Percentiles rank a stretch among this genome's conserved stretches.
These are phyloP conservation scores for Antarctomyces pellizariae DNA, from an alignment of 495 filamentous ascomycete species.

Conservation along the genomic window DNA sequence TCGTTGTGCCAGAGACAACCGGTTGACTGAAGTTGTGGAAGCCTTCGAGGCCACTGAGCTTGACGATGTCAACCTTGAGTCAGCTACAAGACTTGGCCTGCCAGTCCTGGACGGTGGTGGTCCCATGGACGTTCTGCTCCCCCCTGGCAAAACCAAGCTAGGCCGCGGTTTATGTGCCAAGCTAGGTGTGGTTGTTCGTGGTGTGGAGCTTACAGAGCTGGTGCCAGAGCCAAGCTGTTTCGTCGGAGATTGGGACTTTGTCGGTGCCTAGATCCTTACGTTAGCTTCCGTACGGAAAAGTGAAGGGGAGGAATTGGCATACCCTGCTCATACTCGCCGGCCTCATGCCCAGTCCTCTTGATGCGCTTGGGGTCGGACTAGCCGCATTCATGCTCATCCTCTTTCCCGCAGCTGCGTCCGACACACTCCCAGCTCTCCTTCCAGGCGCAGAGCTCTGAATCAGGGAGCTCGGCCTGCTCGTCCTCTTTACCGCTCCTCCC, in stretches of 20 bases:
- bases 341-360: slow-evolving; percentile 22
- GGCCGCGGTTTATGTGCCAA: slow-evolving; percentile 27
- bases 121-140: slow-evolving; percentile 40
- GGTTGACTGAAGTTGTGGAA: slow-evolving; percentile 15
- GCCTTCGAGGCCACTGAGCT: no score
- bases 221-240: slow-evolving; percentile 40
- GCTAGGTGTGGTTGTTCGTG: slow-evolving; percentile 32
- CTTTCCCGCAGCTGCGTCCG: slow-evolving; percentile 28
- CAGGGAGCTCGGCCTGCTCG: slow-evolving; percentile 18
- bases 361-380: slow-evolving; percentile 39
- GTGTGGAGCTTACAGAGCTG: slow-evolving; percentile 31
- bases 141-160: slow-evolving; percentile 15
- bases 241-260: slow-evolving; percentile 58
- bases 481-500: slow-evolving; percentile 12
- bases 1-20: no score
- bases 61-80: no score
- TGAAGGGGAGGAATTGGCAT: slow-evolving; percentile 13
- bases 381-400: slow-evolving; percentile 42
- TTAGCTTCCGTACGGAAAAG: no score
- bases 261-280: slow-evolving; percentile 32
- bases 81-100: slow-evolving; percentile 13
- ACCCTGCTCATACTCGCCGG: slow-evolving; percentile 35
- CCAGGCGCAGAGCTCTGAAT: slow-evolving; percentile 12
- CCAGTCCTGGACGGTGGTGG: slow-evolving; percentile 26
- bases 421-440: slow-evolving; percentile 14